Evolutionary conservation across 805 yeast genomes (phyloP).

Genomic region (Ogataea naganishii): DNA sequence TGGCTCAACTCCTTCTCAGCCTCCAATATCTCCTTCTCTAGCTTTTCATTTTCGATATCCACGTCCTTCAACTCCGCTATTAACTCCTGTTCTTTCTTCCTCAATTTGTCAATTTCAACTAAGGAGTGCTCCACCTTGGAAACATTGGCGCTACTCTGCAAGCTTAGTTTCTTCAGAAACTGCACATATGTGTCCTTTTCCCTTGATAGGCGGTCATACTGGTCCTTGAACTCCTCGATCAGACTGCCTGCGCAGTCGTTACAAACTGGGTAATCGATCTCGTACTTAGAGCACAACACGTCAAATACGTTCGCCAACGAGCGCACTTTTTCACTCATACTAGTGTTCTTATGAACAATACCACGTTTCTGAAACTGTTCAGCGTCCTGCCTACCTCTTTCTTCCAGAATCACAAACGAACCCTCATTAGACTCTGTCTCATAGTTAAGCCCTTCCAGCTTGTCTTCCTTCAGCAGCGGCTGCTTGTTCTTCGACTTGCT

Average conservation of each 20-base stretch:
- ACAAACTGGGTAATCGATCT: conserved; percentile 82
- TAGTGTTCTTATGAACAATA: not conserved
- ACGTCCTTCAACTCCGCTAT: conserved; percentile 31
- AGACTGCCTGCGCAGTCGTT: conserved; percentile 70
- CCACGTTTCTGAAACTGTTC: conserved; percentile 12
- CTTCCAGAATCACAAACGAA: conserved; percentile 20
- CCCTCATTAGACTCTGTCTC: conserved; percentile 14
- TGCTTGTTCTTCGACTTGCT: conserved; percentile 12
- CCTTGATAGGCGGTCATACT: conserved; percentile 62
- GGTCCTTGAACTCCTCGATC: conserved; percentile 53
- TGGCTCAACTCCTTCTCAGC: conserved; percentile 31
- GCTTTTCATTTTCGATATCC: conserved; percentile 32
- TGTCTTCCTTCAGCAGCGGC: conserved; percentile 10
- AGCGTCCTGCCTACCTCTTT: conserved; percentile 9
- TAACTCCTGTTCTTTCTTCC: conserved; percentile 26
- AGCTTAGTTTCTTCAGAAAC: conserved; percentile 62
- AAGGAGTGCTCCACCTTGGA: conserved; percentile 37
- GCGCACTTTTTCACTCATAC: conserved; percentile 38
- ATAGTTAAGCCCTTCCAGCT: not conserved
- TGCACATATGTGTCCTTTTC: conserved; percentile 75
- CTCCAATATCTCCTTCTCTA: conserved; percentile 39
- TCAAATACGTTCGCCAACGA: conserved; percentile 61
- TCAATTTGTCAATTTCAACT: conserved; percentile 36
- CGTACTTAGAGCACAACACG: conserved; percentile 66
- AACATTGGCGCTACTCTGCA: conserved; percentile 35